These are phyloP conservation scores for Alternaria infectoria DNA, from an alignment of 2,329 filamentous ascomycete genomes.

Conservation along the genomic window DNA sequence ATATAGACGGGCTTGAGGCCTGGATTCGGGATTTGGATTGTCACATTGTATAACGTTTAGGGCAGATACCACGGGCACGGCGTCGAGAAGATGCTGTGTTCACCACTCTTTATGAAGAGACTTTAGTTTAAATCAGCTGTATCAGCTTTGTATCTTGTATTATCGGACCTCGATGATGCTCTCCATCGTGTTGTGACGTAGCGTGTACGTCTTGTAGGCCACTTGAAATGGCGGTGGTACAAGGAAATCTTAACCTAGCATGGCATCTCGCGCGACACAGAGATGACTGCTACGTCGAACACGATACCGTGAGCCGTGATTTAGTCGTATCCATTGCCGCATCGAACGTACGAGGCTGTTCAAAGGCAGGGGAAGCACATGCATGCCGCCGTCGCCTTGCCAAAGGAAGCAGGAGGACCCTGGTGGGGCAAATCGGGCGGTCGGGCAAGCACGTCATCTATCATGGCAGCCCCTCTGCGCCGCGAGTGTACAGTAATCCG, in stretches of 20 bases:
- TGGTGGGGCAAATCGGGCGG: constrained; percentile 22
- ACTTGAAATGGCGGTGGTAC: background rate
- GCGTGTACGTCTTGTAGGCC: background rate
- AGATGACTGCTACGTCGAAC: background rate
- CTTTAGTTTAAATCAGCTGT: constrained; percentile 29
- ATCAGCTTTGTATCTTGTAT: constrained; percentile 13
- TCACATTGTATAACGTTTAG: constrained; percentile 7
- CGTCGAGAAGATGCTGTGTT: background rate
- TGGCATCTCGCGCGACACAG: background rate
- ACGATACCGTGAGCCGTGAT: background rate
- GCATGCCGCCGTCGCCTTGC: constrained; percentile 2
- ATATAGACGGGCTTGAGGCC: constrained; percentile 6
- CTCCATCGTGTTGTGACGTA: background rate
- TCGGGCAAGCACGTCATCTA: constrained; percentile 32
- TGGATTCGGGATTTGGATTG: background rate
- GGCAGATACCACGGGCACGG: constrained; percentile 11
- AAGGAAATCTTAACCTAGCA: background rate
- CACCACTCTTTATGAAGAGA: constrained; percentile 13
- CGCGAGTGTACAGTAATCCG: constrained; percentile 21
- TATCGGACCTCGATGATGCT: background rate
- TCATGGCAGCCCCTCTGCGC: constrained; percentile 21
- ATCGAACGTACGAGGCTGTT: background rate
- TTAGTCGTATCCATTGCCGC: background rate
- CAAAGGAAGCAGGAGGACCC: constrained; percentile 14
- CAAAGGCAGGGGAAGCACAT: background rate